These are phyloP conservation scores for Penicillium sclerotiorum DNA, from an alignment of 2,329 filamentous ascomycete genomes.

Conservation along the genomic window DNA sequence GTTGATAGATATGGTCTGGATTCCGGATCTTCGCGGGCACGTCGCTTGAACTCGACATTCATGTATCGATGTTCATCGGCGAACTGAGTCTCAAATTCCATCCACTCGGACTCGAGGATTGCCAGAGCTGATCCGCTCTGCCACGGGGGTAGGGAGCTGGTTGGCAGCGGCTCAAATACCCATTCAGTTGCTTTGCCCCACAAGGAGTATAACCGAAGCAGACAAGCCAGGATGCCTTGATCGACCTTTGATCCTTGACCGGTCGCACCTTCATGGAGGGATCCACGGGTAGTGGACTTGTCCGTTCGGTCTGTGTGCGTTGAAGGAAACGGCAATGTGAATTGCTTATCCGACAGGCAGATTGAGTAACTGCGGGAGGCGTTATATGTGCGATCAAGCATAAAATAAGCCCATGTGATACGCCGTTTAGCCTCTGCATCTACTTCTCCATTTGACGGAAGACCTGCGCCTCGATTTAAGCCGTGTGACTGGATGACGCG, in stretches of 20 bases:
- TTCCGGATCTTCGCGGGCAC: constrained; percentile 25
- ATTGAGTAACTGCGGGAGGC: constrained; percentile 28
- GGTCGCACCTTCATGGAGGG: constrained; percentile 18
- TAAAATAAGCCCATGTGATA: constrained; percentile 30
- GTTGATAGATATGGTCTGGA: constrained; percentile 26
- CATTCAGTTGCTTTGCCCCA: constrained; percentile 31
- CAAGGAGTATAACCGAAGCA: constrained; percentile 24
- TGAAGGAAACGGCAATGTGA: constrained; percentile 24
- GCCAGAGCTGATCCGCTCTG: constrained; percentile 27
- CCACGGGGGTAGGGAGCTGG: constrained; percentile 23
- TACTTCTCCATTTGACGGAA: not conserved
- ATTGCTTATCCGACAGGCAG: constrained; percentile 28
- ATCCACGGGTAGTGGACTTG: constrained; percentile 1
- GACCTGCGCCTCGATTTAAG: constrained; percentile 20
- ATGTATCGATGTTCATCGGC: constrained; percentile 30
- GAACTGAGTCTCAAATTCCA: constrained; percentile 32
- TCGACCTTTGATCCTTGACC: constrained; percentile 24
- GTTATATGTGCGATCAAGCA: constrained; percentile 30
- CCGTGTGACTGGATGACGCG: constrained; percentile 25
- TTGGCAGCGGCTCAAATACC: constrained; percentile 24
- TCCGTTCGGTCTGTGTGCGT: not conserved
- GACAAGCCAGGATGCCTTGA: constrained; percentile 24
- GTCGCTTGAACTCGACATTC: constrained; percentile 28
- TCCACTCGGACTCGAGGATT: constrained; percentile 29
- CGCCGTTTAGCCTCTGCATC: constrained; percentile 21